These are phyloP conservation scores for Lactarius sanguifluus DNA, from an alignment of 768 basidiomycete genomes.

Conservation along the genomic window DNA sequence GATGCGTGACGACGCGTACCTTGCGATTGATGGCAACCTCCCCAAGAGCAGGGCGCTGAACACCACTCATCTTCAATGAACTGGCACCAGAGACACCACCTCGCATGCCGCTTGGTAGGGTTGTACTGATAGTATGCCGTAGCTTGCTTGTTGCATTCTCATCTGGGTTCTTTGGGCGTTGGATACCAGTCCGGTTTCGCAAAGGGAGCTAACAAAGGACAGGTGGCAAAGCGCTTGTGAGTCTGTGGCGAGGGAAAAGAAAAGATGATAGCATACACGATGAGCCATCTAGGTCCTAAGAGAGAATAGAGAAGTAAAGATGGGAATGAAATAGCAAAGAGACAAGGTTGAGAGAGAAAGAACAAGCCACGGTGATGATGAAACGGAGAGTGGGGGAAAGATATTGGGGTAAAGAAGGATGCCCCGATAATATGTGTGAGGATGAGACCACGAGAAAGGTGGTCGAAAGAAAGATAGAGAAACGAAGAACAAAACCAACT, in stretches of 20 bases:
- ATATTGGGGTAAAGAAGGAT: conserved; percentile 2
- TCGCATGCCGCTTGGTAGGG: conserved; percentile 49
- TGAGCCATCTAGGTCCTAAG: conserved; percentile 28
- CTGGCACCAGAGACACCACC: conserved; percentile 41
- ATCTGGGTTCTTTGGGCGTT: conserved; percentile 67
- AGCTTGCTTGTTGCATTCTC: conserved; percentile 74
- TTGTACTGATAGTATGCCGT: conserved; percentile 57
- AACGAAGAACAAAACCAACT: conserved; percentile 3
- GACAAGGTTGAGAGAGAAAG: conserved; percentile 22
- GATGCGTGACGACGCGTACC: conserved; percentile 39
- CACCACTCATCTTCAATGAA: conserved; percentile 52
- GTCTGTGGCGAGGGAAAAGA: conserved; percentile 25
- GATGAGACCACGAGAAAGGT: conserved; percentile 16
- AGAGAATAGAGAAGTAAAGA: conserved; percentile 24
- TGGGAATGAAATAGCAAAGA: conserved; percentile 22
- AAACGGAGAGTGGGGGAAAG: conserved; percentile 12
- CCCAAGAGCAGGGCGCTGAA: conserved; percentile 68
- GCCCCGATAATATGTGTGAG: conserved; percentile 21
- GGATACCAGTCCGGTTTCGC: conserved; percentile 61
- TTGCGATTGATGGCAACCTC: conserved; percentile 85
- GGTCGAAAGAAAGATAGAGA: conserved; percentile 13
- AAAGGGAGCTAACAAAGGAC: conserved; percentile 52
- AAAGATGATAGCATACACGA: conserved; percentile 22
- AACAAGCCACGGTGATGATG: conserved; percentile 14
- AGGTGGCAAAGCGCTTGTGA: conserved; percentile 21